Evolutionary conservation across 2,329 filamentous ascomycete species (phyloP).

Genomic region (Bipolaris zeicola): DNA sequence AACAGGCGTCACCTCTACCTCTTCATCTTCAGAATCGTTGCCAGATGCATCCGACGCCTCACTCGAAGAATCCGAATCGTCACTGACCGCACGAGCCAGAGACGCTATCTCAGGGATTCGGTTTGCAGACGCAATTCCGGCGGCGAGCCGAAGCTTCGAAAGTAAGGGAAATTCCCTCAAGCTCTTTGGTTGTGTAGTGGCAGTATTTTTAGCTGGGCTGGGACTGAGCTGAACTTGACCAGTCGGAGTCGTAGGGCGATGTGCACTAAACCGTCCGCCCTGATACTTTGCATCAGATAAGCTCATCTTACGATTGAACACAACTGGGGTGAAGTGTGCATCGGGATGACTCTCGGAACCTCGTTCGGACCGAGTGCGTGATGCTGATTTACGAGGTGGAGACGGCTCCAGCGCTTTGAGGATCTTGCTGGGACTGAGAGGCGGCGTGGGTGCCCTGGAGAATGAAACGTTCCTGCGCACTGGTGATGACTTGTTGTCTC

Average conservation of each 20-base stretch:
- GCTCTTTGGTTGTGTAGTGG: constrained; percentile 24
- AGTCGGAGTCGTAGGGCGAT: constrained; percentile 2
- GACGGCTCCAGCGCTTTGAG: constrained; percentile 56
- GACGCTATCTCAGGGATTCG: constrained; percentile 24
- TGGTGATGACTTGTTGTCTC: neutral
- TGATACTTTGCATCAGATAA: constrained; percentile 61
- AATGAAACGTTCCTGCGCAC: neutral
- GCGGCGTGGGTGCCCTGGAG: constrained; percentile 39
- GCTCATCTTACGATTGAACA: constrained; percentile 57
- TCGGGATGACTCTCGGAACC: constrained; percentile 31
- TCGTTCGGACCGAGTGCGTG: constrained; percentile 13
- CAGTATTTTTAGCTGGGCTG: constrained; percentile 1
- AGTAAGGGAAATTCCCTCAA: constrained; percentile 37
- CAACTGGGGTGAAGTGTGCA: constrained; percentile 58
- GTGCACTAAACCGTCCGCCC: constrained; percentile 52
- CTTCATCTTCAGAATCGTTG: constrained; percentile 31
- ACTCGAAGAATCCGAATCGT: constrained; percentile 36
- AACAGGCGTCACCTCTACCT: constrained; percentile 16
- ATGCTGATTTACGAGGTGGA: constrained; percentile 24
- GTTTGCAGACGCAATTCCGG: constrained; percentile 31
- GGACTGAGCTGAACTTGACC: constrained; percentile 11
- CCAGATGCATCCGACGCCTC: constrained; percentile 33
- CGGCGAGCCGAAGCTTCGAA: constrained; percentile 39
- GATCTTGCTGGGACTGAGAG: constrained; percentile 51
- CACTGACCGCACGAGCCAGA: constrained; percentile 25